Conservation (phyloP, 495 filamentous ascomycete genomes). For the Durotheca rogersii region DNA sequence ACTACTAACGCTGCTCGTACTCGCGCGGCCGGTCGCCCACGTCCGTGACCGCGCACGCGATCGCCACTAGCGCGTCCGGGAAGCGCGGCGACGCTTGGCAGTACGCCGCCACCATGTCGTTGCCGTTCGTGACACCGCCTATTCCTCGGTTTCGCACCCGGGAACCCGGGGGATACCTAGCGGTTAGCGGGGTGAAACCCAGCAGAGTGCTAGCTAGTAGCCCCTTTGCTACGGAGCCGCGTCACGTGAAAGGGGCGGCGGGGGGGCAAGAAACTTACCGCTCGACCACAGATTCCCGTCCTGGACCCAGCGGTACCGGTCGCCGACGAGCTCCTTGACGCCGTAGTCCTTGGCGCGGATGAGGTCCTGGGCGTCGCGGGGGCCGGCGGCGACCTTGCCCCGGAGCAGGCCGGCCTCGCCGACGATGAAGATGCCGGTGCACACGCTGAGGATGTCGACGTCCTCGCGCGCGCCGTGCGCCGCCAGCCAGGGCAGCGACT, state of each 20-base stretch:
- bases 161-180: too few relatives aligned
- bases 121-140: slow-evolving; percentile 65
- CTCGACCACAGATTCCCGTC: slow-evolving; percentile 64
- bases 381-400: slow-evolving; percentile 52
- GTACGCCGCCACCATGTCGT: slow-evolving; percentile 61
- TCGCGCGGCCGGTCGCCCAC: slow-evolving; percentile 48
- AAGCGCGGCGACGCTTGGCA: slow-evolving; percentile 46
- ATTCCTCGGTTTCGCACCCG: too few relatives aligned
- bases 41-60: slow-evolving; percentile 52
- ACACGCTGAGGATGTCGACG: slow-evolving; percentile 55
- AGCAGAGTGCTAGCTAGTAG: too few relatives aligned
- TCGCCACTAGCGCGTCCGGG: slow-evolving; percentile 48
- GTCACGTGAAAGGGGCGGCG: background rate
- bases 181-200: too few relatives aligned
- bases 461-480: slow-evolving; percentile 36
- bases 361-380: slow-evolving; percentile 48
- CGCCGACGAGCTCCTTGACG: slow-evolving; percentile 46
- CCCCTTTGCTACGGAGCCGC: too few relatives aligned
- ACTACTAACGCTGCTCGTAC: slow-evolving; percentile 44
- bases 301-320: slow-evolving; percentile 49
- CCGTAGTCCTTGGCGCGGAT: slow-evolving; percentile 49
- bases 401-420: slow-evolving; percentile 53
- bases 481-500: slow-evolving; percentile 48
- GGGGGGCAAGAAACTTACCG: slow-evolving; percentile 45
- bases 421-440: slow-evolving; percentile 53